Evolutionary conservation across 1,284 basidiomycete genomes (phyloP).

Genomic region (Trametes hirsuta): DNA sequence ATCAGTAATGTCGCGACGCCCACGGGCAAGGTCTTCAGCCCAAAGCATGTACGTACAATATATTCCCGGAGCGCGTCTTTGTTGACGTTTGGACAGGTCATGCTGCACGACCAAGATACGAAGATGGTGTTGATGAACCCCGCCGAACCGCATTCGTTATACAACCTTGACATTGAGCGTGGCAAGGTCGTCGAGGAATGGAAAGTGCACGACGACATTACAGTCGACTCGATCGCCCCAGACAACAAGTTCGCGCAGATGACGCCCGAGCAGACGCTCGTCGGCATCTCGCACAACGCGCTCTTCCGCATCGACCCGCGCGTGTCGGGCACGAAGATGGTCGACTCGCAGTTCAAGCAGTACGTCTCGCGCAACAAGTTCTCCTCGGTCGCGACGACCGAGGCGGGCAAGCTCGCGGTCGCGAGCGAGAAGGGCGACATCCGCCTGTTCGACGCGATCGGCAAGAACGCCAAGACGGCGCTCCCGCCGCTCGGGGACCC

Average conservation of each 20-base stretch:
- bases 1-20: constrained; percentile 86
- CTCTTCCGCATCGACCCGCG: constrained; percentile 98
- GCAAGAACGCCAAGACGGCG: constrained; percentile 99
- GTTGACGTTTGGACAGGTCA: constrained; percentile 59
- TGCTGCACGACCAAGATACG: constrained; percentile 97
- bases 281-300: constrained; percentile 92
- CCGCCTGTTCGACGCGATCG: constrained; percentile 92
- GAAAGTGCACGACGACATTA: constrained; percentile 91
- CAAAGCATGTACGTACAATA: constrained; percentile 67
- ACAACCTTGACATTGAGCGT: constrained; percentile 91
- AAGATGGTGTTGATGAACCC: constrained; percentile 96
- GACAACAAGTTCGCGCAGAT: constrained; percentile 95
- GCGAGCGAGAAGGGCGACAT: constrained; percentile 98
- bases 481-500: constrained; percentile 95
- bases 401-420: constrained; percentile 86
- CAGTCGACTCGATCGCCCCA: constrained; percentile 89
- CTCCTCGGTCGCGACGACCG: constrained; percentile 91
- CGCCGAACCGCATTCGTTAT: constrained; percentile 82
- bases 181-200: constrained; percentile 99
- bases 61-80: background rate
- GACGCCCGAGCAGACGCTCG: constrained; percentile 90
- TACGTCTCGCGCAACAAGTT: constrained; percentile 97
- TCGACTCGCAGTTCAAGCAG: constrained; percentile 95
- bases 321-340: constrained; percentile 88
- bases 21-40: constrained; percentile 85